Percentiles rank a stretch among this genome's conserved stretches.
These are phyloP conservation scores for Hypoxylon rickii DNA, from an alignment of 495 filamentous ascomycete species.

Conservation along the genomic window DNA sequence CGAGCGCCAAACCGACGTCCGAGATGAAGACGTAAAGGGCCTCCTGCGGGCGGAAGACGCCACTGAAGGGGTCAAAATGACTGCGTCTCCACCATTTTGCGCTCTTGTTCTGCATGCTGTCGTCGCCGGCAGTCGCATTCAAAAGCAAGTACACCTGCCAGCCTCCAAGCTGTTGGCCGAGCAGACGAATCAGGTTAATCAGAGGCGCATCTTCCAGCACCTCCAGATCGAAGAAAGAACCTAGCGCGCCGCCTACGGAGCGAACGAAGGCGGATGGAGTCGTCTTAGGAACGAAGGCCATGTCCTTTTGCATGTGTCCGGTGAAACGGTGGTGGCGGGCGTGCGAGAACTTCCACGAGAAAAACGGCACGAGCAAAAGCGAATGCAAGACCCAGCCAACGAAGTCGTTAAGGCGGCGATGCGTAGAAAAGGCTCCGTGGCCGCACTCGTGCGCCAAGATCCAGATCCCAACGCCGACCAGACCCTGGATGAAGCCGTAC, in stretches of 20 bases:
- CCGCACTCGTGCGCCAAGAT: slow-evolving; percentile 76
- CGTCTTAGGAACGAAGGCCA: slow-evolving; percentile 61
- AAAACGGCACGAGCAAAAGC: slow-evolving; percentile 69
- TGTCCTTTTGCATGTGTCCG: slow-evolving; percentile 63
- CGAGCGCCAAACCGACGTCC: slow-evolving; percentile 61
- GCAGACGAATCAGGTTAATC: slow-evolving; percentile 50
- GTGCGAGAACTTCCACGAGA: slow-evolving; percentile 78
- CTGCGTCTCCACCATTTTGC: slow-evolving; percentile 66
- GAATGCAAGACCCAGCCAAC: slow-evolving; percentile 72
- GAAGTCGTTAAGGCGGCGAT: slow-evolving; percentile 64
- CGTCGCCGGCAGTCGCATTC: slow-evolving; percentile 58
- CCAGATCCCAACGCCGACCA: slow-evolving; percentile 71
- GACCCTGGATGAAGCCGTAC: slow-evolving; percentile 68
- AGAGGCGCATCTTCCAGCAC: slow-evolving; percentile 63
- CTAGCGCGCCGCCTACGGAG: slow-evolving; percentile 39
- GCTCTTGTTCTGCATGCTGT: slow-evolving; percentile 53
- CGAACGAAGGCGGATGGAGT: slow-evolving; percentile 43
- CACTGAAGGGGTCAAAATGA: slow-evolving; percentile 45
- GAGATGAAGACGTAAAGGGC: slow-evolving; percentile 58
- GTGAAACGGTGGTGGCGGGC: slow-evolving; percentile 72
- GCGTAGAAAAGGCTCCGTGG: slow-evolving; percentile 71
- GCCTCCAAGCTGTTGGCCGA: slow-evolving; percentile 60
- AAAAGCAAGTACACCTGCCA: slow-evolving; percentile 61
- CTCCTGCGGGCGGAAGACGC: slow-evolving; percentile 66
- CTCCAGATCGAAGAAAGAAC: slow-evolving; percentile 45